Conservation (phyloP, 345 rosid species). For the Eucalyptus guilfoylei region DNA sequence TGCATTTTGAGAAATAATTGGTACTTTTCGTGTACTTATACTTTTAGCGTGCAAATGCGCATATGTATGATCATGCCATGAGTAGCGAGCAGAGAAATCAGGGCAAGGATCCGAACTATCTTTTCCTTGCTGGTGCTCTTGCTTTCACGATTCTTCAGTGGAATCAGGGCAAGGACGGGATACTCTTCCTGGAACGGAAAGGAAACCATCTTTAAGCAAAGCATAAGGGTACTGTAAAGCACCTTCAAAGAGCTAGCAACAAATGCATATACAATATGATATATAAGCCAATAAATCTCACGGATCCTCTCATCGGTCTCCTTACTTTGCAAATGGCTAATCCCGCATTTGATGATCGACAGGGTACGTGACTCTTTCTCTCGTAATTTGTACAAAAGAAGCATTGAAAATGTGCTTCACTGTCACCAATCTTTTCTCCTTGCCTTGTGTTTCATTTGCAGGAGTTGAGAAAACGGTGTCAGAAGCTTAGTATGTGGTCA, state of each 20-base stretch:
- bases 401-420: not conserved
- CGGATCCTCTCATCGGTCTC: not conserved
- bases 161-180: not conserved
- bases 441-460: not conserved
- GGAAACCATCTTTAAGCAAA: not conserved
- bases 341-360: not conserved
- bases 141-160: not conserved
- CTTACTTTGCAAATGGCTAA: conserved; percentile 3
- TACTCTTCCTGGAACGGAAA: not conserved
- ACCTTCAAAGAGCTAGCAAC: not conserved
- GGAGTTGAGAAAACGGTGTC: conserved; percentile 11
- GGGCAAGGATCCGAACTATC: not conserved
- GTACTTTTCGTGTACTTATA: fast-evolving
- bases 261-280: not conserved
- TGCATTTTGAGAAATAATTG: not conserved
- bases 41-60: not conserved
- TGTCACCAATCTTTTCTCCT: not conserved
- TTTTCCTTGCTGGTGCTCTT: not conserved
- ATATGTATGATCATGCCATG: not conserved
- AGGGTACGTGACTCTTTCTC: not conserved
- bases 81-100: not conserved
- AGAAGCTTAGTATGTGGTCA: conserved; percentile 36
- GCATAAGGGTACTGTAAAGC: not conserved
- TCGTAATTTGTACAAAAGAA: not conserved
- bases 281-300: not conserved